These are phyloP conservation scores for Carex scoparia DNA, from an alignment of 176 grass and related monocot species.

Conservation along the genomic window DNA sequence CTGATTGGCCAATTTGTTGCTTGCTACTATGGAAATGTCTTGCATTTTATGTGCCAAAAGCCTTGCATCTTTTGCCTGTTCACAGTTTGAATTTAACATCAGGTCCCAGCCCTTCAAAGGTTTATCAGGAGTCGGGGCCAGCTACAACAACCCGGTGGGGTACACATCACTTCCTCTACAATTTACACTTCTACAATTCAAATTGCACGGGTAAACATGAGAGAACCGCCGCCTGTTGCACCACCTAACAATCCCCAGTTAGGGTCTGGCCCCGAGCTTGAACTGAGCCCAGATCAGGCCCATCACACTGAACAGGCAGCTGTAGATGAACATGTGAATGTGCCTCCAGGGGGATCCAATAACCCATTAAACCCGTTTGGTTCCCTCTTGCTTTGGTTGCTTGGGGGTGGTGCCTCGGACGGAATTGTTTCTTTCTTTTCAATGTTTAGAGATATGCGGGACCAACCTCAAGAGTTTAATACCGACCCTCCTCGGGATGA, in stretches of 20 bases:
- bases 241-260: conserved; percentile 28
- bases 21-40: conserved; percentile 3
- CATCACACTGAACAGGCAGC: conserved; percentile 33
- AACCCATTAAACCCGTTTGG: conserved; percentile 22
- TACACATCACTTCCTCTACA: conserved; percentile 82
- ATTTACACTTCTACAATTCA: conserved; percentile 95
- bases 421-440: conserved; percentile 92
- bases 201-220: conserved; percentile 81
- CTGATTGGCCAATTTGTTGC: not conserved
- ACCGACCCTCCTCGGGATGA: conserved; percentile 41
- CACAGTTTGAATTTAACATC: conserved; percentile 21
- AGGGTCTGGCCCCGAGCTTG: conserved; percentile 31
- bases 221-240: conserved; percentile 28
- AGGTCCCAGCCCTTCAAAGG: conserved; percentile 97
- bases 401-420: conserved; percentile 75
- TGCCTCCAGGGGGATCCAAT: conserved; percentile 9
- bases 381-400: conserved; percentile 66
- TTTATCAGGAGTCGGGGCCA: conserved; percentile 76
- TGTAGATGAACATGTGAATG: conserved; percentile 12
- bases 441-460: conserved; percentile 73
- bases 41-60: not conserved
- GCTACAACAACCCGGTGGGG: conserved; percentile 72
- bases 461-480: conserved; percentile 58
- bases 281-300: conserved; percentile 27
- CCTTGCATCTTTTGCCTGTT: not conserved